A percentile compares a stretch with the other conserved stretches of the same genome.
Conservation (phyloP, 345 rosid genomes). For the Raphanus sativus region DNA sequence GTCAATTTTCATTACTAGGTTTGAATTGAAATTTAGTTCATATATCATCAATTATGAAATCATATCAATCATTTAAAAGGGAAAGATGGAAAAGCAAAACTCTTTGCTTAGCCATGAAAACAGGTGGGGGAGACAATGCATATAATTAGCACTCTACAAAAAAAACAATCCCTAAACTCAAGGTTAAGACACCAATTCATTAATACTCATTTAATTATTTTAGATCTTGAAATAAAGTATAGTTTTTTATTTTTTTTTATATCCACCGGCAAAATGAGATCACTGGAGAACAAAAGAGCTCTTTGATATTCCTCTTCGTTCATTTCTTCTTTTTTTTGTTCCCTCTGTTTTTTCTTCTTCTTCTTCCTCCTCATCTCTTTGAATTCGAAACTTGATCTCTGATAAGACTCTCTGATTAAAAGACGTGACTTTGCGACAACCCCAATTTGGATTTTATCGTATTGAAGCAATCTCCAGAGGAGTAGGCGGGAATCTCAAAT, state of each 20-base stretch:
- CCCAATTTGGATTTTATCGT: conserved; percentile 19
- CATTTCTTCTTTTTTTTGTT: conserved; percentile 1
- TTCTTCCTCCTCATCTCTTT: conserved; percentile 28
- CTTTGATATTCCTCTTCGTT: conserved; percentile 18
- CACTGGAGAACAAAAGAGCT: conserved; percentile 32
- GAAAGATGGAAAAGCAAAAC: conserved; percentile 37
- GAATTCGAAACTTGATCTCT: conserved; percentile 28
- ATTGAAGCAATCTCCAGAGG: conserved; percentile 21
- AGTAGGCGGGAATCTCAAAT: conserved; percentile 34
- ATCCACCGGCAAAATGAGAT: conserved; percentile 38
- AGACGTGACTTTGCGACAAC: conserved; percentile 16
- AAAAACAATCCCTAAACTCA: conserved; percentile 38
- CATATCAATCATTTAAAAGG: conserved; percentile 15
- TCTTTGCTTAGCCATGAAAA: conserved; percentile 40
- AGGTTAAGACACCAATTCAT: conserved; percentile 36
- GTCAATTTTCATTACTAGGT: neutral
- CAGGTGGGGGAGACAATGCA: conserved; percentile 33
- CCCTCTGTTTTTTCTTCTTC: neutral
- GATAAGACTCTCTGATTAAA: conserved; percentile 11
- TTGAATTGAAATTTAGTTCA: neutral
- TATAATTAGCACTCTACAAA: conserved; percentile 30
- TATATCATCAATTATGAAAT: neutral
- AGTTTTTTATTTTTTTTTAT: conserved; percentile 9
- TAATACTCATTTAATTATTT: conserved; percentile 18
- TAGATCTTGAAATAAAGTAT: conserved; percentile 27